phyloP scores from a whole-genome alignment of 177 flowering plant genomes.

The Tripterygium wilfordii region DNA sequence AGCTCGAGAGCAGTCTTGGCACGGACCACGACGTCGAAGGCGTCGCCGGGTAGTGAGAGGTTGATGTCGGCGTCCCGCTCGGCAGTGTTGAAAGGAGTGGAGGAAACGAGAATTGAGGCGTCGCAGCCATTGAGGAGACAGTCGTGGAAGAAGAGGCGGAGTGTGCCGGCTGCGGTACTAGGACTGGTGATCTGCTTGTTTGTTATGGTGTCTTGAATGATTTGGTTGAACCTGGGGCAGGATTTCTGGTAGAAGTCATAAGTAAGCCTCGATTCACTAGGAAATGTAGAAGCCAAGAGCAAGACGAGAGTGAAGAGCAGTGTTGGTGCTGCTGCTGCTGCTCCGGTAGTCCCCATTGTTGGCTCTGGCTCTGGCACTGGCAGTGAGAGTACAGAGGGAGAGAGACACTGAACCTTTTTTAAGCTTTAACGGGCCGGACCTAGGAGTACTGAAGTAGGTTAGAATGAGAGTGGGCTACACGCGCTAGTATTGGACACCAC shows the following conservation, averaged over 20 bases:
- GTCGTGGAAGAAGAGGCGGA: conserved; percentile 79
- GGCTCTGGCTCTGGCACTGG: too few relatives aligned
- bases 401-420: too few relatives aligned
- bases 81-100: conserved; percentile 46
- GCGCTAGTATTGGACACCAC: too few relatives aligned
- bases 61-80: conserved; percentile 77
- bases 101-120: conserved; percentile 54
- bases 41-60: conserved; percentile 76
- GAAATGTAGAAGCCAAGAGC: too few relatives aligned
- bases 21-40: conserved; percentile 53
- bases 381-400: too few relatives aligned
- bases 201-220: conserved; percentile 37
- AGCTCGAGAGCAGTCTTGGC: conserved; percentile 67
- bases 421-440: too few relatives aligned
- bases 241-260: conserved; percentile 39
- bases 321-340: too few relatives aligned
- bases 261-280: conserved; percentile 28
- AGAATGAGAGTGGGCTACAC: too few relatives aligned
- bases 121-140: conserved; percentile 65
- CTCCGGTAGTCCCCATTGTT: too few relatives aligned
- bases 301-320: too few relatives aligned
- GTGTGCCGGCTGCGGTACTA: conserved; percentile 64
- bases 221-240: conserved; percentile 45
- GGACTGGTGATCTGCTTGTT: conserved; percentile 57
- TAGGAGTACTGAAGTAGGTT: too few relatives aligned